Evolutionary conservation across 192 early-diverging fungal species (phyloP), one percentile per base, ranked within the genome.

Genomic region (Podila verticillata): DNA sequence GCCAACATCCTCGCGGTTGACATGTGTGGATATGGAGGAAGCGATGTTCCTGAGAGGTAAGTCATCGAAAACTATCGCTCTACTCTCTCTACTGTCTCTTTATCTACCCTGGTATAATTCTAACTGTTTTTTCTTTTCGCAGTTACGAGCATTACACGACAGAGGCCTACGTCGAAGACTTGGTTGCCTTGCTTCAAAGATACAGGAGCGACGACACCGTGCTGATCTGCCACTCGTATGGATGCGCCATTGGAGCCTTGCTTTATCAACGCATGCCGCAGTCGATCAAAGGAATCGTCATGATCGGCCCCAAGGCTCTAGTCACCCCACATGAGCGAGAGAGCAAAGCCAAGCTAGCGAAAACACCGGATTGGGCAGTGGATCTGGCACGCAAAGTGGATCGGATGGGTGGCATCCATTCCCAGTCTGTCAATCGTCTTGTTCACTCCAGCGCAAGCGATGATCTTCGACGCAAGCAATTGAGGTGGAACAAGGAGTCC

Each of bases 221-320:
- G 32, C 73, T 90, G 22, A 84, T 90, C 56, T 84, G 84, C 1
- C 88, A 90, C 48, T 90, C 88, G 1, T 90, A 87, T 67, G 88
- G 88, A 0, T 90, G 88, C 35, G 72, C 78, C 1, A 63, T 90
- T 57, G 88, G 85, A 17, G 77, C 84, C 2, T 73, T 75, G 49
- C 82, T 90, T 30, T 84, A 81, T 30, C 48, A 57, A 34, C 59
- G 39, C 7, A 19, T 48, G 22, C 31, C 9, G 8, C 34, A 64
- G 61, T 60, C 66, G 7, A 68, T 90, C 57, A 86, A 88, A 17
- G 88, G 75, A 10, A 44, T 90, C 47, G 83, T 87, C 6, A 70
- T 90, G 63, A 87, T 90, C 24, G 81, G 83, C 8, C 84, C 87
- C 24, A 90, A 90, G 59, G 84, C 84, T 0, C 20, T 64, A 3